These are phyloP conservation scores for Gilbertella persicaria DNA, from an alignment of 371 early-diverging fungal species.

Conservation along the genomic window DNA sequence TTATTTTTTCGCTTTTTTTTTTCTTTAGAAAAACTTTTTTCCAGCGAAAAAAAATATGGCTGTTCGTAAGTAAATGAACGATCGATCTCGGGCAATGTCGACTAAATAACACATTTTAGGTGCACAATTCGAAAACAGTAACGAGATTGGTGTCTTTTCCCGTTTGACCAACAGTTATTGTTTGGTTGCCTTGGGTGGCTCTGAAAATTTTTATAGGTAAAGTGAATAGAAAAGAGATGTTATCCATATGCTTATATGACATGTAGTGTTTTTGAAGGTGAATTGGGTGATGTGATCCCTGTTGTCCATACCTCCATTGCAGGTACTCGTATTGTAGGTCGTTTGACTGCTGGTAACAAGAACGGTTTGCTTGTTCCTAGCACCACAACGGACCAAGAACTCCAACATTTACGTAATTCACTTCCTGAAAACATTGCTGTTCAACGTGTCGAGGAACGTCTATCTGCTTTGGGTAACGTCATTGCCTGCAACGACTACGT, in stretches of 20 bases:
- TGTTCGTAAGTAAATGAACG: background rate
- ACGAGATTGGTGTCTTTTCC: slow-evolving; percentile 99
- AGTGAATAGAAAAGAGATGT: background rate
- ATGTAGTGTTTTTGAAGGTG: slow-evolving; percentile 90
- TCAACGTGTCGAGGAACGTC: slow-evolving; percentile 97
- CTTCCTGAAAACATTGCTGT: slow-evolving; percentile 96
- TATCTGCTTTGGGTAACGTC: slow-evolving; percentile 99
- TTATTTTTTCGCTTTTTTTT: background rate
- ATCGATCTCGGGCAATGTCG: background rate
- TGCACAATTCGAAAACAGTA: slow-evolving; percentile 99
- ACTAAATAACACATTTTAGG: slow-evolving; percentile 17
- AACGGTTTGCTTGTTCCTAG: slow-evolving; percentile 97
- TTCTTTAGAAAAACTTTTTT: background rate
- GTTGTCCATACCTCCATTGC: slow-evolving; percentile 98
- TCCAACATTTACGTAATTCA: slow-evolving; percentile 97
- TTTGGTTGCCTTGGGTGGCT: slow-evolving; percentile 97
- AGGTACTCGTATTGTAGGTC: slow-evolving; percentile 97
- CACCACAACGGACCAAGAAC: slow-evolving; percentile 99
- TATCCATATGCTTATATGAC: background rate
- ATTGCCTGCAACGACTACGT: slow-evolving; percentile 99
- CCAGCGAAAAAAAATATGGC: background rate
- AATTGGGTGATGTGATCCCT: slow-evolving; percentile 97
- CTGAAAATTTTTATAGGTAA: slow-evolving; percentile 97
- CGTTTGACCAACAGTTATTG: slow-evolving; percentile 99
- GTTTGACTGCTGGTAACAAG: slow-evolving; percentile 94